Percentiles rank a stretch among this genome's conserved stretches.
These are phyloP conservation scores for Bryopsis sp. DNA, from an alignment of 139 green algal genomes.

Conservation along the genomic window DNA sequence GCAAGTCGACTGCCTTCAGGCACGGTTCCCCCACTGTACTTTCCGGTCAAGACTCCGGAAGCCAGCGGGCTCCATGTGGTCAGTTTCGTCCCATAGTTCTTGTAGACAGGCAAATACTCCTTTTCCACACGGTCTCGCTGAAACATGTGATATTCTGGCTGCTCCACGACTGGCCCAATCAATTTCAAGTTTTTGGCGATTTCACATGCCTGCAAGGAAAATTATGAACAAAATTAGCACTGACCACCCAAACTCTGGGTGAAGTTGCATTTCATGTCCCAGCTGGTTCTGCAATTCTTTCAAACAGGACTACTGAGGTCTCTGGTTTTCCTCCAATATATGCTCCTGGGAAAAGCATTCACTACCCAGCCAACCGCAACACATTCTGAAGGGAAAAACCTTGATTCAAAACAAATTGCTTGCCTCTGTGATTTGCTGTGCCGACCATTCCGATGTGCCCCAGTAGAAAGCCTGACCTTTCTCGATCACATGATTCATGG, in stretches of 20 bases:
- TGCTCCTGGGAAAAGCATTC: no score
- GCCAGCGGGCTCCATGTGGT: slow-evolving; percentile 75
- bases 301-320: no score
- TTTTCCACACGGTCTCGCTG: slow-evolving; percentile 49
- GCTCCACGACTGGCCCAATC: slow-evolving; percentile 56
- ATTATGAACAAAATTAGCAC: background rate
- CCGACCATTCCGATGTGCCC: slow-evolving; percentile 75
- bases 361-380: no score
- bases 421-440: slow-evolving; percentile 58
- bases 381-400: no score
- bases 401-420: background rate
- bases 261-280: no score
- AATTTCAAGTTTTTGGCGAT: slow-evolving; percentile 58
- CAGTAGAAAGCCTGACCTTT: slow-evolving; percentile 46
- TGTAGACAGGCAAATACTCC: slow-evolving; percentile 61
- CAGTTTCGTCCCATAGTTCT: slow-evolving; percentile 47
- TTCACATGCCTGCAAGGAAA: slow-evolving; percentile 30
- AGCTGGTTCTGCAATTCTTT: no score
- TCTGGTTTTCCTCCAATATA: no score
- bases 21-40: slow-evolving; percentile 60
- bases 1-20: slow-evolving; percentile 55
- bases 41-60: slow-evolving; percentile 73
- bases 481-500: slow-evolving; percentile 67
- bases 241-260: no score
- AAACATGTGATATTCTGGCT: slow-evolving; percentile 85